Percentiles rank a stretch among this genome's conserved stretches.
These are phyloP conservation scores for Przewalskia tangutica DNA, from an alignment of 257 asterid genomes.

Conservation along the genomic window DNA sequence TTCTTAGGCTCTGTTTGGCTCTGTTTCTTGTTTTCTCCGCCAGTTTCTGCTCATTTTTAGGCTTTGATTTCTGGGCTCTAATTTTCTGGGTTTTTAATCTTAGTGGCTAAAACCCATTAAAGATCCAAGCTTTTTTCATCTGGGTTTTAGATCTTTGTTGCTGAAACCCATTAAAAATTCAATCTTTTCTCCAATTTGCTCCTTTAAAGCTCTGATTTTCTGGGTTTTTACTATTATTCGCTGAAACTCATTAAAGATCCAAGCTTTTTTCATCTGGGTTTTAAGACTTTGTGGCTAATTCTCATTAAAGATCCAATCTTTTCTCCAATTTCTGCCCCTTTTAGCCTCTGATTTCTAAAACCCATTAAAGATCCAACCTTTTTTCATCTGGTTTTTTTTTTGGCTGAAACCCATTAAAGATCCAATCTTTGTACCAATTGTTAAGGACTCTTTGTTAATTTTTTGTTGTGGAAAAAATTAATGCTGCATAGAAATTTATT, in stretches of 20 bases:
- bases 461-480: not conserved
- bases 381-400: not conserved
- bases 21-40: not conserved
- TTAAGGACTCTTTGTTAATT: not conserved
- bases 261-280: not conserved
- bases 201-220: not conserved
- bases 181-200: too few relatives aligned
- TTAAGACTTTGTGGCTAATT: not conserved
- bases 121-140: not conserved
- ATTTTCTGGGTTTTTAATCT: not conserved
- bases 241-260: not conserved
- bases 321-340: not conserved
- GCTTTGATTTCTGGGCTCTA: not conserved
- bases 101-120: not conserved
- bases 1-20: not conserved
- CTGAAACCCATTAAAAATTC: not conserved
- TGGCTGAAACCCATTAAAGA: not conserved
- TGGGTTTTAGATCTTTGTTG: not conserved
- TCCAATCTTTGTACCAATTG: not conserved
- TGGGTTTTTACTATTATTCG: not conserved
- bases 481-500: slow-evolving; percentile 22
- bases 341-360: not conserved
- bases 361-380: not conserved
- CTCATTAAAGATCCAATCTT: not conserved
- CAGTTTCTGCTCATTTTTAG: not conserved